Percentiles rank a stretch among this genome's conserved stretches.
Conservation (phyloP, 1,284 basidiomycete species). For the Sporisorium sorghi region DNA sequence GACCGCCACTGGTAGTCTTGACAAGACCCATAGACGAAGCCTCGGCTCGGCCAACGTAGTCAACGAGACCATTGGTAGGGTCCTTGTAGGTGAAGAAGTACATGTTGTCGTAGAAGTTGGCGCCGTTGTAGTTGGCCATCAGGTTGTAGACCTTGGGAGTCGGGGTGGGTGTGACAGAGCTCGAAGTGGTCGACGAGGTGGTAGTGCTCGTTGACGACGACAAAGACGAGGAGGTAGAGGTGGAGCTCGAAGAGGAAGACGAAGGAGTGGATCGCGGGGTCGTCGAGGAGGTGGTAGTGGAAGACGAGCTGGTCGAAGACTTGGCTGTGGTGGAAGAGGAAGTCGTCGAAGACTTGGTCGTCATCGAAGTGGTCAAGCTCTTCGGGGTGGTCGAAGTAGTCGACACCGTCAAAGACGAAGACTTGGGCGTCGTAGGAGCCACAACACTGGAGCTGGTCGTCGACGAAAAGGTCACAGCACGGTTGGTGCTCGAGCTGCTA, state of each 20-base stretch:
- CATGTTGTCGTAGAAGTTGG: constrained; percentile 57
- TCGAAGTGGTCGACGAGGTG: constrained; percentile 18
- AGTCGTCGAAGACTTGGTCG: neutral
- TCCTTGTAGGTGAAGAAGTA: constrained; percentile 58
- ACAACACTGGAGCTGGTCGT: neutral
- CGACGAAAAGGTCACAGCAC: constrained; percentile 10
- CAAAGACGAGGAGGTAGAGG: constrained; percentile 1
- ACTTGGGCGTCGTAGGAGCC: neutral
- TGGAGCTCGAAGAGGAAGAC: constrained; percentile 5
- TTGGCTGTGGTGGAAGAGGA: constrained; percentile 10
- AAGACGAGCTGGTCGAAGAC: constrained; percentile 6
- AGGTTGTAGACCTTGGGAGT: constrained; percentile 43
- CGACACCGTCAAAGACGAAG: neutral
- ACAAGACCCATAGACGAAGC: constrained; percentile 39
- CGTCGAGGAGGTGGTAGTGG: constrained; percentile 9
- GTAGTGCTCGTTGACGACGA: constrained; percentile 10
- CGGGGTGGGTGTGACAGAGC: constrained; percentile 22
- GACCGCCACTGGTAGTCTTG: constrained; percentile 36
- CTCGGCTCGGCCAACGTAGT: constrained; percentile 33
- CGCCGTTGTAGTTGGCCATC: constrained; percentile 42
- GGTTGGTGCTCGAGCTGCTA: constrained; percentile 20
- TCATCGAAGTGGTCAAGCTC: constrained; percentile 8
- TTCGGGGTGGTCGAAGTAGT: constrained; percentile 2
- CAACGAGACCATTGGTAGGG: constrained; percentile 55
- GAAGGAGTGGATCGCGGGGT: neutral